These are phyloP conservation scores for Monosporascus sp. DNA, from an alignment of 2,329 filamentous ascomycete species.

Conservation along the genomic window DNA sequence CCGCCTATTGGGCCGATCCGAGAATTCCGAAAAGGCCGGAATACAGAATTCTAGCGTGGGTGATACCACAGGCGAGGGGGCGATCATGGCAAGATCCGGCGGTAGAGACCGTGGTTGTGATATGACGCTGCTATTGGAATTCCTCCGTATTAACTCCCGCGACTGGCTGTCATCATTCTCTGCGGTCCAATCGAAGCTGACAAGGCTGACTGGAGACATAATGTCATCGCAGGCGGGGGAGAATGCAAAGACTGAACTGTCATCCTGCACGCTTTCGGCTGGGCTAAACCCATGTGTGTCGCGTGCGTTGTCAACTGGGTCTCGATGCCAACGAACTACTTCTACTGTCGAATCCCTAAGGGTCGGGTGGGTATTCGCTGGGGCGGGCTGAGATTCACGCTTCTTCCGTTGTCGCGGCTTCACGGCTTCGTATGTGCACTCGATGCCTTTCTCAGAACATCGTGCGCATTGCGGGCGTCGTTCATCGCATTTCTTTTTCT, in stretches of 20 bases:
- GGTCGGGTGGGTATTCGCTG: slow-evolving; percentile 7
- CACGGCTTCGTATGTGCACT: slow-evolving; percentile 47
- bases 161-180: slow-evolving; percentile 10
- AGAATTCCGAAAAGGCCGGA: slow-evolving; percentile 54
- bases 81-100: slow-evolving; percentile 37
- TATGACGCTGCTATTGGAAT: slow-evolving; percentile 12
- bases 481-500: slow-evolving; percentile 59
- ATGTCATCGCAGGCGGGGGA: slow-evolving; percentile 13
- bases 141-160: slow-evolving; percentile 14
- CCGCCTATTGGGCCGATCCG: slow-evolving; percentile 47
- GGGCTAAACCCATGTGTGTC: slow-evolving; percentile 18
- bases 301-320: slow-evolving; percentile 9
- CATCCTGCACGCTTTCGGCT: slow-evolving; percentile 11
- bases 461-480: slow-evolving; percentile 45
- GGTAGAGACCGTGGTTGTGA: slow-evolving; percentile 22
- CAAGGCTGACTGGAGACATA: slow-evolving; percentile 27
- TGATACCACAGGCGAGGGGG: slow-evolving; percentile 33
- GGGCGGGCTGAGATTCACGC: slow-evolving; percentile 26
- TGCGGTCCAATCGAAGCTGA: slow-evolving; percentile 25
- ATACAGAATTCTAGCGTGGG: slow-evolving; percentile 46
- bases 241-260: slow-evolving; percentile 12
- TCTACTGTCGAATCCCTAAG: slow-evolving; percentile 9
- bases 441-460: slow-evolving; percentile 43
- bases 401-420: slow-evolving; percentile 37
- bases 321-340: slow-evolving; percentile 16